Evolutionary conservation across 2,329 filamentous ascomycete species (phyloP).

Genomic region (Xylariales sp.): DNA sequence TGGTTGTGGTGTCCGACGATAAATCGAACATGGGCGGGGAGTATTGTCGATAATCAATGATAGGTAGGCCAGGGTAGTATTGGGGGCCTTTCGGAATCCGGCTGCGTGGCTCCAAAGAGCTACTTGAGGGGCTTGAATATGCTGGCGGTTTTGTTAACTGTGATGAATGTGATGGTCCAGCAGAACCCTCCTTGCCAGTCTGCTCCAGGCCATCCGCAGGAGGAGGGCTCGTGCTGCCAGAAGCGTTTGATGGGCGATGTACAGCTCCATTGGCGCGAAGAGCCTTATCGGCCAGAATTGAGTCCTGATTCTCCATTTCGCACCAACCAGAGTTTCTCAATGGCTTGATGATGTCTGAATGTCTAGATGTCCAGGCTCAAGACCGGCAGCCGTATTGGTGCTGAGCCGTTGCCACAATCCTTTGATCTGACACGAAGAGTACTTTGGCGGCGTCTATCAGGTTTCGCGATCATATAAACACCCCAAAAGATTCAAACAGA

Average conservation of each 20-base stretch:
- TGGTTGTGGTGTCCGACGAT: slow-evolving; percentile 41
- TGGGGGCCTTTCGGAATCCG: slow-evolving; percentile 23
- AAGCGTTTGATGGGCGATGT: slow-evolving; percentile 5
- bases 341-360: too few relatives aligned
- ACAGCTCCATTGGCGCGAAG: not conserved
- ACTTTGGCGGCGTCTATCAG: too few relatives aligned
- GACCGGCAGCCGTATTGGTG: too few relatives aligned
- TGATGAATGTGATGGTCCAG: not conserved
- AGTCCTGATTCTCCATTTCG: slow-evolving; percentile 3
- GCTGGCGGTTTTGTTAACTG: slow-evolving; percentile 17
- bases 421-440: too few relatives aligned
- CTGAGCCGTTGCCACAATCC: too few relatives aligned
- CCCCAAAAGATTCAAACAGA: too few relatives aligned
- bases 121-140: slow-evolving; percentile 23
- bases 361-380: too few relatives aligned
- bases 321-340: too few relatives aligned
- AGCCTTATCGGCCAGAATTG: slow-evolving; percentile 6
- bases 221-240: not conserved
- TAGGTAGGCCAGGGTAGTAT: slow-evolving; percentile 42
- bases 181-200: not conserved
- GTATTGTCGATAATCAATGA: slow-evolving; percentile 49
- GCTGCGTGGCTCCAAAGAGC: slow-evolving; percentile 12
- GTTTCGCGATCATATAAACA: too few relatives aligned
- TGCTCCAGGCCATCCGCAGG: not conserved
- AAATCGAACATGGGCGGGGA: slow-evolving; percentile 47